These are phyloP conservation scores for Chalciporus piperatus DNA, from an alignment of 768 basidiomycete species.

Conservation along the genomic window DNA sequence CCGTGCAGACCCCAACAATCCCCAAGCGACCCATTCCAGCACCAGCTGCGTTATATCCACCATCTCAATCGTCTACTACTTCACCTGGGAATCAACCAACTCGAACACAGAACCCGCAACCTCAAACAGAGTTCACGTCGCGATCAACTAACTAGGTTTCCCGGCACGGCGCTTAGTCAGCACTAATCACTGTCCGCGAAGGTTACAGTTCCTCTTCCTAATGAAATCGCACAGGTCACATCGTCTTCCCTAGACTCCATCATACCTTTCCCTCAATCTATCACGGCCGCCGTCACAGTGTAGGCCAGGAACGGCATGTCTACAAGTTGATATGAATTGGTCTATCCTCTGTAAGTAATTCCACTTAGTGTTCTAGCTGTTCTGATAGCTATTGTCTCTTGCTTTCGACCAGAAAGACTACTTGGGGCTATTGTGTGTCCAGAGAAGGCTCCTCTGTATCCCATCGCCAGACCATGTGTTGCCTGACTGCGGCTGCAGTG, in stretches of 20 bases:
- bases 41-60: neutral
- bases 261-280: neutral
- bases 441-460: neutral
- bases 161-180: conserved; percentile 29
- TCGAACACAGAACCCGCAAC: neutral
- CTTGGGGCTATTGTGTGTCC: neutral
- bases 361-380: too few species aligned
- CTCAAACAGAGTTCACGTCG: conserved; percentile 10
- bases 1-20: conserved; percentile 17
- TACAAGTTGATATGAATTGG: neutral
- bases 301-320: neutral
- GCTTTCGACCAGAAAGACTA: neutral
- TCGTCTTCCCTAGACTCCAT: neutral
- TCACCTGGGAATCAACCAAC: neutral
- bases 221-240: neutral
- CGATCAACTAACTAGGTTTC: conserved; percentile 18
- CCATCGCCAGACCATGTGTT: neutral
- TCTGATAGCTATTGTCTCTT: neutral
- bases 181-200: conserved; percentile 28
- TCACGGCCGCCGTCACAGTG: neutral
- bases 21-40: neutral
- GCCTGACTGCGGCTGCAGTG: neutral
- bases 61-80: neutral
- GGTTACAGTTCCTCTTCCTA: conserved; percentile 9
- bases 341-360: neutral